Evolutionary conservation across 148 eudicot species (phyloP), one percentile per base, ranked within the genome.

Genomic region (Fallopia convolvulus): DNA sequence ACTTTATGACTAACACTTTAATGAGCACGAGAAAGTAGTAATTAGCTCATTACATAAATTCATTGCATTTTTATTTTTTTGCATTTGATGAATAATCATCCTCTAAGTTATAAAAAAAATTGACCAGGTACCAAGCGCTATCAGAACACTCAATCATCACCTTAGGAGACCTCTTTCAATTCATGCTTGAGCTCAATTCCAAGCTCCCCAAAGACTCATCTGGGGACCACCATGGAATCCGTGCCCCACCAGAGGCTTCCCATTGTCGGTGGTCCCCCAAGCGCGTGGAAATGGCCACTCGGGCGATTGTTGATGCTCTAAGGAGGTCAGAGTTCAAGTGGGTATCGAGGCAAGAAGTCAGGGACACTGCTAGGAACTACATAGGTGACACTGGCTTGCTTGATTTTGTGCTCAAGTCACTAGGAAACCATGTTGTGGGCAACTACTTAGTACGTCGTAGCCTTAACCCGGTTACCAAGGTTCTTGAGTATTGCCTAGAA

Each of bases 351-450:
- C 97, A 91, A 80, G 93, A 90, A 32, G 94, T 96, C 7, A 61
- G 99, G 10, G 99, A 96, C 73, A 86, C 91, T 26, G 98, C 99
- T 23, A 88, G 99, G n/a, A 89, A 86, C 46, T 89, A 93, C 68
- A 90, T 96, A 70, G 99, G 99, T 13, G 99, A 96, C 85, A 95
- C 98, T 0, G 98, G 99, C 0, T 77, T 95, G 60, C 66, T 95
- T 17, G 99, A 95, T 84, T 95, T 95, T n/a, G 99, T 95, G 74
- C 86, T 95, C 70, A 95, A 95, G 79, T 93, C 97, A 7, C 86
- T 95, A 26, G 98, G 99, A 55, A 95, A 95, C 42, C 99, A 93
- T 76, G 85, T 91, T 6, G 97, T 95, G 2, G 99, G 98, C 18
- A 91, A 89, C 46, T 95, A 93, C 82, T 85, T 95, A 77, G 98